Evolutionary conservation across 305 asterid species (phyloP).

Genomic region (Fraxinus floribunda): DNA sequence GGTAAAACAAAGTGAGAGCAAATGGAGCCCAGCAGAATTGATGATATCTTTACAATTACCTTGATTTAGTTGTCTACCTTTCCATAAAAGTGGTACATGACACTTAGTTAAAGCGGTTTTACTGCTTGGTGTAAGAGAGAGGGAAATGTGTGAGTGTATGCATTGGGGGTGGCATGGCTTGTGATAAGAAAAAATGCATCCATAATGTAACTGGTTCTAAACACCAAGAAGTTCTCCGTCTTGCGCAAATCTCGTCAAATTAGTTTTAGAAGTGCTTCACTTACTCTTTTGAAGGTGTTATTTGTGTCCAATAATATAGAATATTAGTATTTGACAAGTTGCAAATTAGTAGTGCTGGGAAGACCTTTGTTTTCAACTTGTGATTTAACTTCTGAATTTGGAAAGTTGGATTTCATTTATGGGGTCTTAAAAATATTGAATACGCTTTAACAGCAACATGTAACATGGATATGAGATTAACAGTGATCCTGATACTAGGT

Average conservation of each 20-base stretch:
- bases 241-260: background rate
- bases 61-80: background rate
- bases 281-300: background rate
- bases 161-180: background rate
- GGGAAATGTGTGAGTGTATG: background rate
- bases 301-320: background rate
- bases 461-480: background rate
- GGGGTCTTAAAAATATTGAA: background rate
- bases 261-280: background rate
- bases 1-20: background rate
- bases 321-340: background rate
- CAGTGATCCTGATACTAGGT: conserved; percentile 19
- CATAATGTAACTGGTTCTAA: background rate
- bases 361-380: background rate
- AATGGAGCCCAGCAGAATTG: background rate
- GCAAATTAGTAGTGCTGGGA: background rate
- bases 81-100: background rate
- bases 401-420: background rate
- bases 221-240: background rate
- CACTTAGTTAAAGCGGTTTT: background rate
- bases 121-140: background rate
- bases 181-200: background rate
- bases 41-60: background rate
- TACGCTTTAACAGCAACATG: conserved; percentile 3
- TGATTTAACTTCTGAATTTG: background rate